These are phyloP conservation scores for Austroboletus eburneus DNA, from an alignment of 768 basidiomycete genomes.

Conservation along the genomic window DNA sequence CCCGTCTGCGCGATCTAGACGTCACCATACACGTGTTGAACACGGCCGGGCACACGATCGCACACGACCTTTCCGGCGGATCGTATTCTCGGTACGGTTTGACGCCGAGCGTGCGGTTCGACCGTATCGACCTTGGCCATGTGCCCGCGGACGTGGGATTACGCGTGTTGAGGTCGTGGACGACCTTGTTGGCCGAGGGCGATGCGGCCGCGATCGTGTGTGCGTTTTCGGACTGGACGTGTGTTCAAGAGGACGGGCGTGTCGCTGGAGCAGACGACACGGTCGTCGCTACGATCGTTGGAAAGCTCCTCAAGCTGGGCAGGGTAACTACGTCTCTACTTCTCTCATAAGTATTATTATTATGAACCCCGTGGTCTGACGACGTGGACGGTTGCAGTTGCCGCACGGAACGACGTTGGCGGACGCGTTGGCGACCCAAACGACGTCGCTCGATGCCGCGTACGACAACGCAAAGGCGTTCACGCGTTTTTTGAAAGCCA, in stretches of 20 bases:
- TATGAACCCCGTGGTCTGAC: no score
- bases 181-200: slow-evolving; percentile 30
- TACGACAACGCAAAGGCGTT: slow-evolving; percentile 42
- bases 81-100: slow-evolving; percentile 19
- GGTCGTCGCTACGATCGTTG: slow-evolving; percentile 10
- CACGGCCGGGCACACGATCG: slow-evolving; percentile 37
- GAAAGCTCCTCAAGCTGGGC: slow-evolving; percentile 10
- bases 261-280: slow-evolving; percentile 12
- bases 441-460: slow-evolving; percentile 14
- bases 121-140: slow-evolving; percentile 43
- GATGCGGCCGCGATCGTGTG: slow-evolving; percentile 34
- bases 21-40: slow-evolving; percentile 32
- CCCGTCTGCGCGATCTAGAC: slow-evolving; percentile 35
- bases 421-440: slow-evolving; percentile 3
- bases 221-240: slow-evolving; percentile 41
- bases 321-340: slow-evolving; percentile 14
- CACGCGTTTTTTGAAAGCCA: slow-evolving; percentile 26
- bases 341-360: no score
- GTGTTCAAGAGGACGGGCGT: slow-evolving; percentile 6
- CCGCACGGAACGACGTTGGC: slow-evolving; percentile 6
- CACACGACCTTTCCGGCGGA: slow-evolving; percentile 32
- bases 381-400: no score
- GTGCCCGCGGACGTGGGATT: slow-evolving; percentile 33
- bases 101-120: slow-evolving; percentile 31
- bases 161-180: slow-evolving; percentile 33